Evolutionary conservation across 345 rosid genomes (phyloP), one percentile per base, ranked within the genome.

Genomic region (Murraya koenigii): DNA sequence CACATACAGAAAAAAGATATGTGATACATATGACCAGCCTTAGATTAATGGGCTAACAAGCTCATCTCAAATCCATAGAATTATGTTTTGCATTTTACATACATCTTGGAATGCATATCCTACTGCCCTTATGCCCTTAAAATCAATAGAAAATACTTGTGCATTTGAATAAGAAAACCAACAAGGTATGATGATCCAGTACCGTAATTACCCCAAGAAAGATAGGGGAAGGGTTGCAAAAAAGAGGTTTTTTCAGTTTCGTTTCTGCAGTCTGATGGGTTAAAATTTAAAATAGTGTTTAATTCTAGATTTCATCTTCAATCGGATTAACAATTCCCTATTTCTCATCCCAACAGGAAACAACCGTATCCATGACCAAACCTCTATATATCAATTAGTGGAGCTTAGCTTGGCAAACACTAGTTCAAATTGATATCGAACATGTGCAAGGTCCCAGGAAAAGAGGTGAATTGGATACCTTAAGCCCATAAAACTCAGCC

Each of bases 1-100:
- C 70, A 64, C 47, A 14, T 7, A 11, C 33, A 72, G 64, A 52
- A 75, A 63, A 23, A 76, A 55, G 72, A 38, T 55, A 28, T n/a
- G 22, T 52, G 56, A 0, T 52, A 17, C 17, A 4, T 52, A 52
- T 6, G 2, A 52, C 56, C 20, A 19, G 22, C 2, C 56, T 52
- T 52, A 52, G 56, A 11, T 11, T 23, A 23, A 39, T 72, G 8
- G 33, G 14, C 35, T 8, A 20, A 9, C 55, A 47, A 36, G 15
- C 54, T 52, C 25, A 59, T 3, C 62, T 30, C 33, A 10, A 54
- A 32, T 15, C 74, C 19, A 30, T 14, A 22, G 60, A 30, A 36
- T 72, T 58, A 35, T 58, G 47, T 58, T 72, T 58, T 25, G 28
- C 10, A 54, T 30, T n/a, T 70, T 6, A n/a, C 11, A 35, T 36